Evolutionary conservation across 2,329 filamentous ascomycete species (phyloP), one percentile per base, ranked within the genome.

Genomic region (Sporothrix variecibatus): DNA sequence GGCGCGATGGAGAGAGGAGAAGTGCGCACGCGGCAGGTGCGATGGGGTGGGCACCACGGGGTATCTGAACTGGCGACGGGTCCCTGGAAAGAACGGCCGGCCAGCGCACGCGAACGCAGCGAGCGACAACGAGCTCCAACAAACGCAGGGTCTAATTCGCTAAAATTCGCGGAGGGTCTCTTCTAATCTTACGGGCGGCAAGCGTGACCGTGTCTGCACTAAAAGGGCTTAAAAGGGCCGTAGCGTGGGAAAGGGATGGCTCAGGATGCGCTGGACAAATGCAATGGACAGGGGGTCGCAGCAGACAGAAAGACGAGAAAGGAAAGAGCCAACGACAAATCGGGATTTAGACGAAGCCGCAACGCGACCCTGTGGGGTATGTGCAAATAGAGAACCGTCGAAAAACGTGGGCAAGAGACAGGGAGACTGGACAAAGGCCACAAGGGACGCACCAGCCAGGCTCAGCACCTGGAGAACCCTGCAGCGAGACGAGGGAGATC

Each of bases 301-400:
- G 26, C 9, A n/a, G 26, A 15, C 3, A n/a, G 51, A 2, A n/a
- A 11, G 60, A 40, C 60, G 6, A 40, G 31, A 64, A 64, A 23
- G 60, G 34, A 12, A 64, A 64, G 34, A 43, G 20, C 34, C 34
- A 11, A 15, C 17, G 58, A n/a, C 58, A n/a, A 38, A 23, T 40
- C 31, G 9, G 51, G 51, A 28, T 15, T 28, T 9, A 67, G 38
- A 23, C 38, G 23, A 64, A 34, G 12, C 53, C 58, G 56, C 60
- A 43, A 26, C 12, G 38, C 62, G 62, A 67, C n/a, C 62, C 60
- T 43, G 60, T 65, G 60, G 60, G 34, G 60, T 65, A 43, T 67
- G 62, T 67, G 38, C 38, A 20, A 46, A 46, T 67, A 67, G 62
- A 23, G 23, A 20, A 23, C 1, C 58, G 1, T 26, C 34, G 12